Evolutionary conservation across 1,139 yeast species (phyloP), one percentile per base, ranked within the genome.

Genomic region (Debaryomyces fabryi): DNA sequence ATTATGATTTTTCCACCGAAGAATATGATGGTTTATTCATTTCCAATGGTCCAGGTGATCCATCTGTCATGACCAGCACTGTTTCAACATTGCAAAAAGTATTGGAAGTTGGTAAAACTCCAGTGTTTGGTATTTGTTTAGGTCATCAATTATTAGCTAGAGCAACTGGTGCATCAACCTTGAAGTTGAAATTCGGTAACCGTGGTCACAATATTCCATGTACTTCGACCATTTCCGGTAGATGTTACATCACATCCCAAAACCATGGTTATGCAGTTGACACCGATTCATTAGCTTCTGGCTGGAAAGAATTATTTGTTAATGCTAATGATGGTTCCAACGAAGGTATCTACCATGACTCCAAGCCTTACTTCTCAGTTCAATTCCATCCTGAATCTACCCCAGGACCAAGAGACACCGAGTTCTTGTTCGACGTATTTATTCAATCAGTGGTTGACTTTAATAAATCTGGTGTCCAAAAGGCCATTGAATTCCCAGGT

Each of bases 31-130:
- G 99, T 75, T 78, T 95, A 62, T 95, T 95, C 71, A 79, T 93
- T 57, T 91, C 98, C 50, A 95, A 95, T 71, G 99, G 99, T 76
- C 99, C 99, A 38, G 99, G 99, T 81, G 98, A 95, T 74, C 99
- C 99, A 51, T 82, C 96, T 40, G 89, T 88, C 51, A 79, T 95
- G 84, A 68, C 82, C 49, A 76, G 74, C 21, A 82, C 88, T 49
- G 88, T 86, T 42, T 76, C 72, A 35, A 83, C 81, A 56, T 74
- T 93, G 61, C 61, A 78, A 45, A 68, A 64, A 44, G 88, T 82
- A 37, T 69, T 93, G 49, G 68, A 72, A 39, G 82, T 78, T 45
- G 83, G 81, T 43, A 85, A 83, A 67, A 82, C 90, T 39, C 96
- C 96, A 47, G 80, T 92, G 49, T 93, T 93, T 63, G 99, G 99